Evolutionary conservation across 108 stramenopile genomes (phyloP).

Genomic region (Stephanodiscus triporus): DNA sequence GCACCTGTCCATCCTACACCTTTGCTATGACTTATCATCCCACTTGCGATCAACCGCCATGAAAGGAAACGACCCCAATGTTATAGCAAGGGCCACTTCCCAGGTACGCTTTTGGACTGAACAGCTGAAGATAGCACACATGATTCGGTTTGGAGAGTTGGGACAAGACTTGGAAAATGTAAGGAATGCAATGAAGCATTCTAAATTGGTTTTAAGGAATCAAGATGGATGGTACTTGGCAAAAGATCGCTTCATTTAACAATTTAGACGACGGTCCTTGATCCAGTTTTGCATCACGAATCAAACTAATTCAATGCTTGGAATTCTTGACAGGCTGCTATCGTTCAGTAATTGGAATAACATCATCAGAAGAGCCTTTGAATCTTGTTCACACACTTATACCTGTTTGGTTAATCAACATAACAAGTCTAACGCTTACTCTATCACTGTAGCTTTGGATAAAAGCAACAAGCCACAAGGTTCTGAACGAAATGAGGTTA

Average conservation of each 20-base stretch:
- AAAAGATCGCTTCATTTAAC: conserved; percentile 45
- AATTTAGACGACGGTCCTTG: no score
- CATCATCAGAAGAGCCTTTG: no score
- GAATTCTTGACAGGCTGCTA: no score
- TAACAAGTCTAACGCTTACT: no score
- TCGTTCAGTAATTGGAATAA: no score
- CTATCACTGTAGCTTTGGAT: no score
- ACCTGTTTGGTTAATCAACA: no score
- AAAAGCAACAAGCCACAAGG: no score
- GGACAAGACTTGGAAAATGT: conserved; percentile 63
- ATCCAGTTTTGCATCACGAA: no score
- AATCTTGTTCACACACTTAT: no score
- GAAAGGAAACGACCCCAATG: conserved; percentile 12
- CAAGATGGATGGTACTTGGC: conserved; percentile 43
- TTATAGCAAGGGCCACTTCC: conserved; percentile 33
- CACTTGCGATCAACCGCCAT: conserved; percentile 28
- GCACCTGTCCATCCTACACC: conserved; percentile 73
- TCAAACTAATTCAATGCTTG: no score
- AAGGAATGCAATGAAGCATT: conserved; percentile 66
- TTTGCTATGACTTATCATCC: conserved; percentile 65
- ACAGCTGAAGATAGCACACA: conserved; percentile 70
- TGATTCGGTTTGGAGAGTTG: conserved; percentile 67
- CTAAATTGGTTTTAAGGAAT: conserved; percentile 61
- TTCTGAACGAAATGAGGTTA: no score
- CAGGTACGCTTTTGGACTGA: conserved; percentile 82